Conservation (phyloP, 768 basidiomycete species). For the Suillus bovinus region DNA sequence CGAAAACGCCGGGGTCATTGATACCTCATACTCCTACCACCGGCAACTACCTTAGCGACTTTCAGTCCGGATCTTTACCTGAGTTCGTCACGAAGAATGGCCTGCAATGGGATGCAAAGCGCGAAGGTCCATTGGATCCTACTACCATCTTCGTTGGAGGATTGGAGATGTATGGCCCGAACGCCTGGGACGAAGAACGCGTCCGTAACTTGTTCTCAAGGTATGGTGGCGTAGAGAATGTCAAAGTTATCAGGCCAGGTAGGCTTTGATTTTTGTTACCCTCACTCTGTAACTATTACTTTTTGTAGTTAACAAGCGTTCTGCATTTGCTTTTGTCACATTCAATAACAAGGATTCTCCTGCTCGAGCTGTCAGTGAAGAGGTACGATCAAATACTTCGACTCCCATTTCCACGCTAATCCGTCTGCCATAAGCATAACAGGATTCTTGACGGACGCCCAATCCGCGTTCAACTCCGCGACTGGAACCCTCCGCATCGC, state of each 20-base stretch:
- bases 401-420: slow-evolving; percentile 9
- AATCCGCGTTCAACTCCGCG: slow-evolving; percentile 75
- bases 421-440: slow-evolving; percentile 56
- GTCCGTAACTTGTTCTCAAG: slow-evolving; percentile 58
- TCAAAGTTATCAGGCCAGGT: slow-evolving; percentile 71
- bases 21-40: slow-evolving; percentile 53
- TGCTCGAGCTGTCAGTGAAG: slow-evolving; percentile 63
- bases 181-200: slow-evolving; percentile 69
- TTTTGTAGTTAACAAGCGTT: slow-evolving; percentile 53
- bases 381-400: slow-evolving; percentile 42
- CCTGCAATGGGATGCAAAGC: slow-evolving; percentile 20
- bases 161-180: slow-evolving; percentile 60
- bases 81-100: slow-evolving; percentile 26
- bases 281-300: slow-evolving; percentile 1
- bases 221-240: slow-evolving; percentile 63
- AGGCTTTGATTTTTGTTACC: slow-evolving; percentile 24
- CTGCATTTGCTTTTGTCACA: slow-evolving; percentile 81
- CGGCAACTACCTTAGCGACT: slow-evolving; percentile 35
- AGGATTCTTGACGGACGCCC: slow-evolving; percentile 65
- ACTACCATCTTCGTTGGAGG: slow-evolving; percentile 78
- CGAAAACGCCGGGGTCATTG: slow-evolving; percentile 47
- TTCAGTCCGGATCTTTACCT: slow-evolving; percentile 27
- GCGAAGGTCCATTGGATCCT: slow-evolving; percentile 52
- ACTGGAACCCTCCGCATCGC: slow-evolving; percentile 59
- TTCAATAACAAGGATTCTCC: slow-evolving; percentile 65